Conservation (phyloP, 148 eudicot genomes). For the Amaranthus hypochondriacus region DNA sequence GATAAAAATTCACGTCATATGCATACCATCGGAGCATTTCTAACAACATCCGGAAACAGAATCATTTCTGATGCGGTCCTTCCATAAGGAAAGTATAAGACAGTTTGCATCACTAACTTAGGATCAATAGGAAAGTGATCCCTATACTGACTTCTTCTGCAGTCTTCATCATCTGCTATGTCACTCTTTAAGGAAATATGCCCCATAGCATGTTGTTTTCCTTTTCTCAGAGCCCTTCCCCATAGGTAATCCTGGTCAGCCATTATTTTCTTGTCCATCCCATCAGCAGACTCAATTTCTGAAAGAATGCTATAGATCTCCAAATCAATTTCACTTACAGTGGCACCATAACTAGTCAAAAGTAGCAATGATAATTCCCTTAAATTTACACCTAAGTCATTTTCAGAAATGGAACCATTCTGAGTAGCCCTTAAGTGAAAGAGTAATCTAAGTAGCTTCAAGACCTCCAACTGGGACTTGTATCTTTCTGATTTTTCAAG, state of each 20-base stretch:
- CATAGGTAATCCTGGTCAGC: slow-evolving; percentile 83
- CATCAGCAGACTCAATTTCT: slow-evolving; percentile 48
- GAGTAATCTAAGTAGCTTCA: slow-evolving; percentile 68
- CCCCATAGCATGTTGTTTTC: slow-evolving; percentile 41
- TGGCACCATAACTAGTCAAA: slow-evolving; percentile 82
- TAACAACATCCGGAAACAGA: slow-evolving; percentile 17
- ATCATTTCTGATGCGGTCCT: slow-evolving; percentile 33
- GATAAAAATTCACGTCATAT: background rate
- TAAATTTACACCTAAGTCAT: slow-evolving; percentile 51
- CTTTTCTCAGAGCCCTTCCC: slow-evolving; percentile 60
- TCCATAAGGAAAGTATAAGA: slow-evolving; percentile 62
- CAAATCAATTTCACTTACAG: slow-evolving; percentile 63
- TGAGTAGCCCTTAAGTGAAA: slow-evolving; percentile 39
- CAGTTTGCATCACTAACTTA: slow-evolving; percentile 65
- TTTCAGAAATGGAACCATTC: slow-evolving; percentile 33
- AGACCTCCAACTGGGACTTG: slow-evolving; percentile 52
- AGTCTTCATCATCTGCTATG: slow-evolving; percentile 39
- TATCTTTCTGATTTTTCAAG: slow-evolving; percentile 22
- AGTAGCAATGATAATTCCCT: slow-evolving; percentile 64
- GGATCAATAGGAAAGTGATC: slow-evolving; percentile 78
- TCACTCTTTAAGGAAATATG: slow-evolving; percentile 23
- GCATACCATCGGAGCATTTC: slow-evolving; percentile 43
- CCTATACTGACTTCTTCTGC: slow-evolving; percentile 61
- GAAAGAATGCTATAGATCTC: slow-evolving; percentile 63
- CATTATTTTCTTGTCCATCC: slow-evolving; percentile 30